phyloP scores from a whole-genome alignment of 768 basidiomycete species.

The Boletus sp. region DNA sequence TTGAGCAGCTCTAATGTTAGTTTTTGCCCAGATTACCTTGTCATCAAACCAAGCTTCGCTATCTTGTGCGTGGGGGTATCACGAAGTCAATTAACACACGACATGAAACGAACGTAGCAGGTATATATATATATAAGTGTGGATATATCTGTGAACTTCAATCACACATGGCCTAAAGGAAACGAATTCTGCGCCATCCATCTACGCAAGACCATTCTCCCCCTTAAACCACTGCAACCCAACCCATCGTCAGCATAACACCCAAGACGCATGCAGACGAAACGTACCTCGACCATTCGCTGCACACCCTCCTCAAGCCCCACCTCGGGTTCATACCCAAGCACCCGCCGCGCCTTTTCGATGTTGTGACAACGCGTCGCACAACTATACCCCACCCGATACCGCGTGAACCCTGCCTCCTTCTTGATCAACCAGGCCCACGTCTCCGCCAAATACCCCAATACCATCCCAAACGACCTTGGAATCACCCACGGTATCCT shows the following conservation, averaged over 20 bases:
- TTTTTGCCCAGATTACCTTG: too few relatives aligned
- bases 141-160: not conserved
- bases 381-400: slow-evolving; percentile 77
- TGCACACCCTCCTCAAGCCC: slow-evolving; percentile 86
- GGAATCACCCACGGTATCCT: slow-evolving; percentile 49
- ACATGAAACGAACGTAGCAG: not conserved
- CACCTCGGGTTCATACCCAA: slow-evolving; percentile 92
- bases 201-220: slow-evolving; percentile 29
- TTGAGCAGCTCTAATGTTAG: too few relatives aligned
- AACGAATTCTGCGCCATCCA: not conserved
- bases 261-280: not conserved
- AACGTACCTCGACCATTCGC: slow-evolving; percentile 67
- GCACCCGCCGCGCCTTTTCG: slow-evolving; percentile 84
- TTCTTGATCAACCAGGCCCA: slow-evolving; percentile 70
- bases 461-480: slow-evolving; percentile 58
- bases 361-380: slow-evolving; percentile 88
- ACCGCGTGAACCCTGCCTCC: slow-evolving; percentile 82
- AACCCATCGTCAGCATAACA: not conserved
- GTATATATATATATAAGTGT: slow-evolving; percentile 1
- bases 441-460: slow-evolving; percentile 73
- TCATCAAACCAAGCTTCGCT: not conserved
- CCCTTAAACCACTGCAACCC: slow-evolving; percentile 27
- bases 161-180: too few relatives aligned
- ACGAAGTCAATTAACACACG: not conserved
- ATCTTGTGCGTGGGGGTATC: not conserved